These are phyloP conservation scores for Phytophthora sp. DNA, from an alignment of 352 stramenopile genomes.

Conservation along the genomic window DNA sequence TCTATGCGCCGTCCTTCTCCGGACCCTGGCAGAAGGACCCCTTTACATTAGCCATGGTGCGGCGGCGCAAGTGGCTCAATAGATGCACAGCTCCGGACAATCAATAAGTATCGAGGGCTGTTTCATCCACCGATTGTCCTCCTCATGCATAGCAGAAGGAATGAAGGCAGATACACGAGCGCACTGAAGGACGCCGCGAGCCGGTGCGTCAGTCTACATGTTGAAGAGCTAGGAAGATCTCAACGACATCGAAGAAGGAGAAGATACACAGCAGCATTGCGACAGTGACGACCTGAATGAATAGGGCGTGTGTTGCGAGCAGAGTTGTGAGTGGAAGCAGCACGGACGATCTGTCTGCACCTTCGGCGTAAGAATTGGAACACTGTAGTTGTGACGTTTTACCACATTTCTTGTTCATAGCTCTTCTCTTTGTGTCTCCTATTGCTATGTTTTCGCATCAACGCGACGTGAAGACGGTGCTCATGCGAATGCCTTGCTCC, in stretches of 20 bases:
- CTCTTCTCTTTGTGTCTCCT: constrained; percentile 9
- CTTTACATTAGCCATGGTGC: constrained; percentile 80
- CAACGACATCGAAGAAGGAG: constrained; percentile 13
- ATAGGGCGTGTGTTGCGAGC: constrained; percentile 33
- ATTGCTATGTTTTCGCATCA: constrained; percentile 7
- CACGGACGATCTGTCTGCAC: constrained; percentile 3
- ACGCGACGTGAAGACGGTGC: not conserved
- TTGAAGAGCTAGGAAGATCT: constrained; percentile 17
- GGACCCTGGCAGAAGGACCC: constrained; percentile 80
- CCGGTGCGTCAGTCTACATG: too few relatives aligned
- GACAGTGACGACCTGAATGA: constrained; percentile 40
- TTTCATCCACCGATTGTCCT: constrained; percentile 4
- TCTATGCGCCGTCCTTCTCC: constrained; percentile 80
- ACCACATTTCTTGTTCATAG: constrained; percentile 31
- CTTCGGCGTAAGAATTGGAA: not conserved
- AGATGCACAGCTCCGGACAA: constrained; percentile 51
- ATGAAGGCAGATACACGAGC: constrained; percentile 7
- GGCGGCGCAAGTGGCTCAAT: constrained; percentile 86
- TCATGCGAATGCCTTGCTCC: constrained; percentile 84
- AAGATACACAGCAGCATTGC: constrained; percentile 16
- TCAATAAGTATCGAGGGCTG: constrained; percentile 21
- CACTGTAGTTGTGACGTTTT: constrained; percentile 13
- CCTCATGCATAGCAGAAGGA: constrained; percentile 5
- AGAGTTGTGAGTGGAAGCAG: constrained; percentile 21
- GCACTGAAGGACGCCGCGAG: too few relatives aligned